Evolutionary conservation across 345 rosid species (phyloP), one percentile per base, ranked within the genome.

Genomic region (Rhizophora apiculata): DNA sequence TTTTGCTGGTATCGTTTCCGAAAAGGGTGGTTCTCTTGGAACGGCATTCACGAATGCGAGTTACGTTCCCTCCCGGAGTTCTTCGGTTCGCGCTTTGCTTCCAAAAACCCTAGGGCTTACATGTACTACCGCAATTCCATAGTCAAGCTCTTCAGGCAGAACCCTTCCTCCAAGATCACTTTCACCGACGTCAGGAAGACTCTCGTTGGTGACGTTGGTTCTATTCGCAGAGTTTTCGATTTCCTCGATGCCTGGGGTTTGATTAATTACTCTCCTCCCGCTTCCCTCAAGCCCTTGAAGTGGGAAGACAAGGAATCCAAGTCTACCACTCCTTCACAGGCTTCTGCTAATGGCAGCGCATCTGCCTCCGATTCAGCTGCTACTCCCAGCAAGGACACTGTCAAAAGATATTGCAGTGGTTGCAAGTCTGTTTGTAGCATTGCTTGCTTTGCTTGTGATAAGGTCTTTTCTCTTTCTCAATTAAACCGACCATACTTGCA

Each of bases 171-270:
- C 49, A 94, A 86, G 79, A 82, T 94, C 72, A 88, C 85, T 56
- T 94, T 88, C 85, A 94, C 98, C 1, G 96, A 91, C 60, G 92
- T 82, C 49, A 74, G 97, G 77, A 86, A 84, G 85, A 83, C 82
- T 7, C 89, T 92, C 15, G 90, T 92, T 2, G 88, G 89, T 0
- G 99, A 95, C 26, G 99, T 88, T 26, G 96, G 89, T 26, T 95
- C 99, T 26, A 84, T 92, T 69, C 89, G 95, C 26, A 86, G 95
- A 81, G 96, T 95, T 48, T 95, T 89, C 63, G 97, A 95, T 81
- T 92, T 95, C 73, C 79, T 95, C 34, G 99, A 95, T 22, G 73
- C 86, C 0, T 92, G 99, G 99, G 97, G 96, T 6, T 83, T 94
- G 74, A 73, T 95, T 63, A 95, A 95, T 72, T 90, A 84, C 74